phyloP scores from a whole-genome alignment of 129 eudicot species.

The Pittosporum tobira region DNA sequence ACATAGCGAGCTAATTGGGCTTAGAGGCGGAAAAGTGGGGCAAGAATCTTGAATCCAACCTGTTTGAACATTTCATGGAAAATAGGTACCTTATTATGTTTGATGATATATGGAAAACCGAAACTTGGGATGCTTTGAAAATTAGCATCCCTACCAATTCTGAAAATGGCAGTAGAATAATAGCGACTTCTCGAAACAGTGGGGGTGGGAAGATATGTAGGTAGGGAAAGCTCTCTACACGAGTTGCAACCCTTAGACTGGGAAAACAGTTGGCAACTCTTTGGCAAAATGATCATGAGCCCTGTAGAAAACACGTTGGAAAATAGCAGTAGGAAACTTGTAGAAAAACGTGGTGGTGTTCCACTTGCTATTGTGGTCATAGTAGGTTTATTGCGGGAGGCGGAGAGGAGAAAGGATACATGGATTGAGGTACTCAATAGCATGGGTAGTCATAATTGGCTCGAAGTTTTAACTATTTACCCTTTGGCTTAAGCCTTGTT shows the following conservation, averaged over 20 bases:
- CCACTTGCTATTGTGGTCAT: neutral
- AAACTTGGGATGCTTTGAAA: conserved; percentile 9
- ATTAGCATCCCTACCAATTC: neutral
- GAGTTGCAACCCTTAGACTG: neutral
- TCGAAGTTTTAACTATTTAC: conserved; percentile 5
- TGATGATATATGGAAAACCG: conserved; percentile 7
- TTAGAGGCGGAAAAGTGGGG: conserved; percentile 1
- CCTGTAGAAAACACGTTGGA: neutral
- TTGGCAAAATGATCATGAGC: neutral
- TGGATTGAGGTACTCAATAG: conserved; percentile 8
- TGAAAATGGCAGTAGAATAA: conserved; percentile 9
- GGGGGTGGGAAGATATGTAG: conserved; percentile 6
- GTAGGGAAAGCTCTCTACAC: conserved; percentile 4
- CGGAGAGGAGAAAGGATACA: neutral
- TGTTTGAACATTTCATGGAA: neutral
- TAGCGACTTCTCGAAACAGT: conserved; percentile 8
- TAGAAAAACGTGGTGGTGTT: conserved; percentile 2
- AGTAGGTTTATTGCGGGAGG: neutral
- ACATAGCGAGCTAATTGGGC: conserved; percentile 16
- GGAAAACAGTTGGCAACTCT: conserved; percentile 4
- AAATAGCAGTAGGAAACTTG: neutral
- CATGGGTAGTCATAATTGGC: neutral
- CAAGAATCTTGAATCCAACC: conserved; percentile 6
- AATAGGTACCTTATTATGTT: conserved; percentile 10
- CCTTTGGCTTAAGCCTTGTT: conserved; percentile 2